These are phyloP conservation scores for Alloascoidea hylecoeti DNA, from an alignment of 805 yeast species.

Conservation along the genomic window DNA sequence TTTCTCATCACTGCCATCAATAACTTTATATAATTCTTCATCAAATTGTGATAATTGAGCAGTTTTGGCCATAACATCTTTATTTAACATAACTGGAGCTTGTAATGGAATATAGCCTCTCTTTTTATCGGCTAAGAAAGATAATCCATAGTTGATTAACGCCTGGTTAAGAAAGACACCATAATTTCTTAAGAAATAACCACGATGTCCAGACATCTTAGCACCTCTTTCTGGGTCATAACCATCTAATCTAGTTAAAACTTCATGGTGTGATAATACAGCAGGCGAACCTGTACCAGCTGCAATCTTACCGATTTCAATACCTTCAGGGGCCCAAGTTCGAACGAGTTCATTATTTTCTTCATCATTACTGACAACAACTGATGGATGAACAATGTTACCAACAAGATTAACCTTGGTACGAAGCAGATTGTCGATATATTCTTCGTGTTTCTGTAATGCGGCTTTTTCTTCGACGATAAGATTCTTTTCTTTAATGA, in stretches of 20 bases:
- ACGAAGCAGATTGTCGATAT: constrained; percentile 63
- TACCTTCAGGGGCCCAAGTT: constrained; percentile 75
- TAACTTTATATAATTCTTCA: constrained; percentile 93
- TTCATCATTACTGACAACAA: constrained; percentile 78
- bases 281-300: constrained; percentile 70
- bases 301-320: constrained; percentile 47
- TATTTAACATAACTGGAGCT: constrained; percentile 99
- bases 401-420: constrained; percentile 83
- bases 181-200: constrained; percentile 85
- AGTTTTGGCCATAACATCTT: constrained; percentile 98
- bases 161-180: constrained; percentile 99
- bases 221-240: constrained; percentile 99
- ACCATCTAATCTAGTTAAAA: constrained; percentile 87
- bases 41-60: constrained; percentile 97
- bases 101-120: constrained; percentile 83
- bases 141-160: constrained; percentile 87
- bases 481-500: constrained; percentile 69
- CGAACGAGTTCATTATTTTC: constrained; percentile 80
- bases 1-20: constrained; percentile 96
- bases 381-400: constrained; percentile 87
- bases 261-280: constrained; percentile 86
- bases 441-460: constrained; percentile 55
- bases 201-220: constrained; percentile 95
- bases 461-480: constrained; percentile 56
- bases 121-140: constrained; percentile 45